A percentile compares a stretch with the other conserved stretches of the same genome.
phyloP scores from a whole-genome alignment of 192 early-diverging fungal genomes.

The Backusella tarrabulga region DNA sequence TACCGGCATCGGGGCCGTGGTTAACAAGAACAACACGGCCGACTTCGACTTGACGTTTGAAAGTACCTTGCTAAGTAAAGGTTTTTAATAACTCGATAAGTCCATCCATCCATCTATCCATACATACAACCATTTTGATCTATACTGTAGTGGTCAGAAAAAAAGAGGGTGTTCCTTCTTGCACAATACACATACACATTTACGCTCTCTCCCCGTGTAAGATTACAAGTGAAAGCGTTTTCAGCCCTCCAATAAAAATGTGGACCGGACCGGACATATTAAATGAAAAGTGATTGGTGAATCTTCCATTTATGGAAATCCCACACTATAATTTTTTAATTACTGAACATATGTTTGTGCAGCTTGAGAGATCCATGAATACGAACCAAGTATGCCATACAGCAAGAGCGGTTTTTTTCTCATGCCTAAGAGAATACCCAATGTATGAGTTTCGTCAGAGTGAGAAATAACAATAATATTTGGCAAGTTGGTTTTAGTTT shows the following conservation, averaged over 20 bases:
- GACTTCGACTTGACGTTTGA: constrained; percentile 95
- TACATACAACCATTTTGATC: constrained; percentile 22
- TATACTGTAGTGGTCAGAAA: constrained; percentile 12
- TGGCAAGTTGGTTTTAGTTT: not conserved
- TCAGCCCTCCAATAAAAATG: not conserved
- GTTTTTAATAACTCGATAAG: not conserved
- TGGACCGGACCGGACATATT: not conserved
- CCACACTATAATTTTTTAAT: too few species aligned
- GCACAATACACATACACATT: not conserved
- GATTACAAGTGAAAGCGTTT: too few species aligned
- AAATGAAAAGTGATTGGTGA: not conserved
- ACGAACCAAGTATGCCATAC: too few species aligned
- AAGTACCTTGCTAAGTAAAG: constrained; percentile 47
- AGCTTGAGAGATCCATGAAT: too few species aligned
- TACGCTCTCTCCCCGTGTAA: not conserved
- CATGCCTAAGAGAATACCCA: not conserved
- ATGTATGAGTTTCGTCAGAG: not conserved
- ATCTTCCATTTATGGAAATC: not conserved
- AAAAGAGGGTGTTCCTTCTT: constrained; percentile 4
- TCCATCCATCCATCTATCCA: constrained; percentile 8
- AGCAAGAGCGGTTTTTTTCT: too few species aligned
- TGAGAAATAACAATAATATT: not conserved
- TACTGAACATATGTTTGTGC: too few species aligned
- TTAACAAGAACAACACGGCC: constrained; percentile 97
- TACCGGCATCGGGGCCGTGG: constrained; percentile 91